A percentile compares a stretch with the other conserved stretches of the same genome.
phyloP scores from a whole-genome alignment of 495 filamentous ascomycete genomes.

The Hypomontagnella submonticulosa region DNA sequence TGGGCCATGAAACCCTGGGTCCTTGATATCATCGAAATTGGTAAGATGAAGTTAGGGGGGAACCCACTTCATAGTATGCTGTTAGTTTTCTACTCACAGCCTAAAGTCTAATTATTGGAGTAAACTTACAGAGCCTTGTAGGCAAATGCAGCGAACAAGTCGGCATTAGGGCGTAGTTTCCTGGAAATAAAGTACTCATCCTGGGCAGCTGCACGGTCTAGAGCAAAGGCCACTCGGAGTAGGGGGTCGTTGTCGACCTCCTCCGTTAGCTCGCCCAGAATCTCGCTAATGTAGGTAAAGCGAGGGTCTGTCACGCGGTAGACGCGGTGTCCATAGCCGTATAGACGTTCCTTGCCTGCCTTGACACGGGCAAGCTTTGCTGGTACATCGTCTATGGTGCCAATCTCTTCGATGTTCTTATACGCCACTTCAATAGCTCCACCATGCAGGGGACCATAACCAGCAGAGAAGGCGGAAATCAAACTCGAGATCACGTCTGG shows the following conservation, averaged over 20 bases:
- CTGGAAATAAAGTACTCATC: conserved; percentile 61
- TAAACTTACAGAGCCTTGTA: conserved; percentile 56
- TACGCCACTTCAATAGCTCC: conserved; percentile 63
- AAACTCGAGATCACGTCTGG: conserved; percentile 37
- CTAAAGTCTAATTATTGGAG: no score
- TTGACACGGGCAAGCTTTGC: conserved; percentile 59
- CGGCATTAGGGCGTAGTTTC: conserved; percentile 62
- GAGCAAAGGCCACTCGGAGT: conserved; percentile 57
- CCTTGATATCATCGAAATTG: conserved; percentile 16
- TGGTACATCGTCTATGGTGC: conserved; percentile 54
- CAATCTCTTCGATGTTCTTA: conserved; percentile 57
- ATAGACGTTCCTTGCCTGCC: conserved; percentile 57
- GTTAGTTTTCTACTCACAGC: no score
- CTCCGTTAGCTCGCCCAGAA: conserved; percentile 52
- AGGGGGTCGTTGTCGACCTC: conserved; percentile 49
- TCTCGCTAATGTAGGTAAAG: conserved; percentile 52
- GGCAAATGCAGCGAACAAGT: conserved; percentile 63
- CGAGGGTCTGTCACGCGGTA: conserved; percentile 63
- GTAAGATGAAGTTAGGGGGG: not conserved
- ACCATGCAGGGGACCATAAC: conserved; percentile 64
- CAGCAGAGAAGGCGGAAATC: conserved; percentile 54
- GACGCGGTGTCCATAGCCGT: conserved; percentile 65
- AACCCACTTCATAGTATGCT: no score
- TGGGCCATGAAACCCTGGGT: conserved; percentile 29
- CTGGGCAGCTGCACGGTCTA: conserved; percentile 54